Evolutionary conservation across 1,139 yeast genomes (phyloP).

Genomic region (Candida sp.): DNA sequence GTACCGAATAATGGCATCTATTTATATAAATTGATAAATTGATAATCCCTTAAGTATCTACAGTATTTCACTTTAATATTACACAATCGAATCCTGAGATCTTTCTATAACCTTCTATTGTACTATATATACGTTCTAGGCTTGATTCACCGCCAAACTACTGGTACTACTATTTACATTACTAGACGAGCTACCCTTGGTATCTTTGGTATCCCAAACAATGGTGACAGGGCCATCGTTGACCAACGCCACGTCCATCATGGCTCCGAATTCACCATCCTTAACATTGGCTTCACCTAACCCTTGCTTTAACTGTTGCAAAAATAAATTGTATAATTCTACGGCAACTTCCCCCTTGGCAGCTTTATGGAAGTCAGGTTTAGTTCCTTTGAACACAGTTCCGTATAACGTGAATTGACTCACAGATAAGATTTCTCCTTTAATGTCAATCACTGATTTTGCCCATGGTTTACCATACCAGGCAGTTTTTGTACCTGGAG

Average conservation of each 20-base stretch:
- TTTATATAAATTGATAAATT: too few species aligned
- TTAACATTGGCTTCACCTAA: constrained; percentile 64
- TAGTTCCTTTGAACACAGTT: constrained; percentile 80
- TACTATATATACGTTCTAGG: neutral
- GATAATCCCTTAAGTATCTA: too few species aligned
- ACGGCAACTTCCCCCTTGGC: constrained; percentile 78
- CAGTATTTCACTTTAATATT: too few species aligned
- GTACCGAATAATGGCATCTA: too few species aligned
- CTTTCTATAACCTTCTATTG: too few species aligned
- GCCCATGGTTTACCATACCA: constrained; percentile 65
- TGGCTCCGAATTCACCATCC: constrained; percentile 92
- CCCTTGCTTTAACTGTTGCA: constrained; percentile 43
- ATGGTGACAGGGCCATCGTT: constrained; percentile 88
- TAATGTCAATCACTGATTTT: constrained; percentile 32
- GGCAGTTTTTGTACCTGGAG: constrained; percentile 31
- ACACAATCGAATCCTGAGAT: too few species aligned
- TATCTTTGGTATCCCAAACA: constrained; percentile 59
- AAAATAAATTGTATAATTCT: constrained; percentile 61
- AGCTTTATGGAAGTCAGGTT: constrained; percentile 91
- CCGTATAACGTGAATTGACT: constrained; percentile 92
- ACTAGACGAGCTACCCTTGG: constrained; percentile 1
- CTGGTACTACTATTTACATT: constrained; percentile 4
- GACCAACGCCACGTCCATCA: constrained; percentile 88
- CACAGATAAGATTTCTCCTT: constrained; percentile 40
- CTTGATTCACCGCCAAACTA: neutral